Evolutionary conservation across 805 yeast species (phyloP), one percentile per base, ranked within the genome.

Genomic region (Candida caryicola): DNA sequence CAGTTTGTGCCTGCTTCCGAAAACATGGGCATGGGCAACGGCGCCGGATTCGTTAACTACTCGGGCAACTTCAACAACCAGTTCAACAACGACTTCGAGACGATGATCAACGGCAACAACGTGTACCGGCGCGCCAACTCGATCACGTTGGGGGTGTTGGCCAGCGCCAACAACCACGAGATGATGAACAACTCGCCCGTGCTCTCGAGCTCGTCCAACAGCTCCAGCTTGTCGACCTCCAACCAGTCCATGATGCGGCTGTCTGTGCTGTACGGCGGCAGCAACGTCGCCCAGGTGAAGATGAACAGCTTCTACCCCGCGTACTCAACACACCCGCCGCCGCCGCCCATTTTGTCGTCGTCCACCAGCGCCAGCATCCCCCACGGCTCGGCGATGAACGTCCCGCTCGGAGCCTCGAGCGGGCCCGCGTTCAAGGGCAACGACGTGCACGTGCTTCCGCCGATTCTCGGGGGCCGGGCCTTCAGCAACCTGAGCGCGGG

Each of bases 61-160:
- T 37, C 44, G 9, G 25, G 25, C 25, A 39, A 33, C n/a, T 31
- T 37, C 6, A 29, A 37, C 31, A 37, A 30, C 19, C 32, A 27
- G n/a, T 18, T 34, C 21, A 35, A 39, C 12, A 35, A 35, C 18
- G 34, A 36, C 18, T 29, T 31, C 12, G 47, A 36, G 25, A 36
- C 27, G 16, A 31, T 28, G n/a, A 34, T 39, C 21, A 35, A 29
- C n/a, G 29, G 9, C 12, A 19, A 19, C 19, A 29, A 23, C 25
- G 33, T 13, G 8, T 33, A 31, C 7, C 34, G 45, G 14, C 41
- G 55, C 36, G 50, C 58, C 6, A 53, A 52, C 33, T 54, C 59
- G 3, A 46, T 54, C 13, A 47, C 58, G 2, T 32, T 54, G 29
- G 55, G 54, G 4, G 31, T 44, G 13, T 43, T 50, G 23, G 44